Evolutionary conservation across 768 basidiomycete species (phyloP).

Genomic region (Tubosaeta sp.): DNA sequence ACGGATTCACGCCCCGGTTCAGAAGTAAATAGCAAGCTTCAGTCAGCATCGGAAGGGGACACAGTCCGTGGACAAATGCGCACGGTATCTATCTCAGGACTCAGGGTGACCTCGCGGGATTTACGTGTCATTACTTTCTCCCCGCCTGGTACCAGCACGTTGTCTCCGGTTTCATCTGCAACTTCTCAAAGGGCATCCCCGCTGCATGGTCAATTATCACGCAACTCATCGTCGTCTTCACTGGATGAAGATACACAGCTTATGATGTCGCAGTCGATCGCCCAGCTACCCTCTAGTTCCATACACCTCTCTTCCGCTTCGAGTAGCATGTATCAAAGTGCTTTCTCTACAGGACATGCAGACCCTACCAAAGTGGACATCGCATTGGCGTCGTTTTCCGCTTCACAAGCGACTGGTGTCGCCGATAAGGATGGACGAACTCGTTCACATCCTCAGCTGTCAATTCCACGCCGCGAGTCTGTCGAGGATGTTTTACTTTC

Average conservation of each 20-base stretch:
- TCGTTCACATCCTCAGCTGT: slow-evolving; percentile 6
- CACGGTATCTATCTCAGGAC: slow-evolving; percentile 52
- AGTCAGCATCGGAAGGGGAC: slow-evolving; percentile 13
- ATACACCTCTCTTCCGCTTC: slow-evolving; percentile 46
- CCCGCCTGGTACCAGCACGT: slow-evolving; percentile 18
- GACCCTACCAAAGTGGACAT: not conserved
- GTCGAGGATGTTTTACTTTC: slow-evolving; percentile 52
- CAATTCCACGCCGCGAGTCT: slow-evolving; percentile 5
- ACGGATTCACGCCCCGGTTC: slow-evolving; percentile 29
- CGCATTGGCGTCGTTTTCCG: not conserved
- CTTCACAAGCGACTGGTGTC: not conserved
- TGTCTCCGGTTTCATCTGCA: slow-evolving; percentile 25
- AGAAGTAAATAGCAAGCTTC: slow-evolving; percentile 26
- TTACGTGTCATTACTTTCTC: slow-evolving; percentile 28
- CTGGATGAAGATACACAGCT: slow-evolving; percentile 63
- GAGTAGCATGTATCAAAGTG: slow-evolving; percentile 79
- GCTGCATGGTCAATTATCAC: slow-evolving; percentile 29
- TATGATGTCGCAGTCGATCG: slow-evolving; percentile 75
- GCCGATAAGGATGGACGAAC: not conserved
- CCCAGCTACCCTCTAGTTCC: slow-evolving; percentile 49
- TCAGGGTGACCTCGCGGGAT: slow-evolving; percentile 50
- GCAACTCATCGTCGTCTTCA: slow-evolving; percentile 53
- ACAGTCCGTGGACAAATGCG: slow-evolving; percentile 32
- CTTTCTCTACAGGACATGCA: slow-evolving; percentile 39
- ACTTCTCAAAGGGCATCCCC: slow-evolving; percentile 14